phyloP scores from a whole-genome alignment of 2,329 filamentous ascomycete genomes.

The Anthostomella pinea region DNA sequence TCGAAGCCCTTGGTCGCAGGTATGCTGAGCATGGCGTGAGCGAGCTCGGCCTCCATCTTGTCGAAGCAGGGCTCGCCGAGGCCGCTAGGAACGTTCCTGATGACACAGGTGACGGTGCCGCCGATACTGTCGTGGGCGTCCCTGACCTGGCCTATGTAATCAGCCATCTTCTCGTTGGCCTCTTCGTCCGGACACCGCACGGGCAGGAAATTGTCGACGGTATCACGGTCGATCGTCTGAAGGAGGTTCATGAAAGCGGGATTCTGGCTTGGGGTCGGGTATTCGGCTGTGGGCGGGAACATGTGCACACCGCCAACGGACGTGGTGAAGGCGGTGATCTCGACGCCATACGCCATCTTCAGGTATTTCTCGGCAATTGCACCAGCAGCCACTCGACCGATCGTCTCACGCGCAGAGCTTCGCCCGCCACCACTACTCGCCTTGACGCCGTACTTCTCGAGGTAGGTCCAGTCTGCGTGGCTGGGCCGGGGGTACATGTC shows the following conservation, averaged over 20 bases:
- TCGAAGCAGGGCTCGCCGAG: slow-evolving; percentile 94
- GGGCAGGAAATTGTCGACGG: slow-evolving; percentile 80
- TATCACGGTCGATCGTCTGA: slow-evolving; percentile 66
- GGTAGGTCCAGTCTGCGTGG: slow-evolving; percentile 95
- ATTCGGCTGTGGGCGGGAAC: slow-evolving; percentile 66
- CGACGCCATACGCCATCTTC: slow-evolving; percentile 72
- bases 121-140: slow-evolving; percentile 86
- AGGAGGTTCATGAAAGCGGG: slow-evolving; percentile 77
- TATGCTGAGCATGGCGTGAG: slow-evolving; percentile 92
- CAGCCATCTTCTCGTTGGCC: slow-evolving; percentile 68
- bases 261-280: slow-evolving; percentile 69
- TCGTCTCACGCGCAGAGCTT: slow-evolving; percentile 91
- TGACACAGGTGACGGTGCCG: slow-evolving; percentile 91
- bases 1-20: slow-evolving; percentile 96
- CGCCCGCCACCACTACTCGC: slow-evolving; percentile 86
- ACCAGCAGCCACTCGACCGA: slow-evolving; percentile 86
- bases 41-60: slow-evolving; percentile 89
- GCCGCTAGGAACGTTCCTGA: slow-evolving; percentile 79
- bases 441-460: slow-evolving; percentile 95
- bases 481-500: slow-evolving; percentile 86
- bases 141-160: slow-evolving; percentile 72
- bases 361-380: slow-evolving; percentile 95
- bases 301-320: slow-evolving; percentile 79
- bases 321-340: slow-evolving; percentile 88
- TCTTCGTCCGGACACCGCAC: slow-evolving; percentile 78